Base-by-base conservation (phyloP, 2,329 filamentous ascomycete genomes). In the Fusarium cicatricum region DNA sequence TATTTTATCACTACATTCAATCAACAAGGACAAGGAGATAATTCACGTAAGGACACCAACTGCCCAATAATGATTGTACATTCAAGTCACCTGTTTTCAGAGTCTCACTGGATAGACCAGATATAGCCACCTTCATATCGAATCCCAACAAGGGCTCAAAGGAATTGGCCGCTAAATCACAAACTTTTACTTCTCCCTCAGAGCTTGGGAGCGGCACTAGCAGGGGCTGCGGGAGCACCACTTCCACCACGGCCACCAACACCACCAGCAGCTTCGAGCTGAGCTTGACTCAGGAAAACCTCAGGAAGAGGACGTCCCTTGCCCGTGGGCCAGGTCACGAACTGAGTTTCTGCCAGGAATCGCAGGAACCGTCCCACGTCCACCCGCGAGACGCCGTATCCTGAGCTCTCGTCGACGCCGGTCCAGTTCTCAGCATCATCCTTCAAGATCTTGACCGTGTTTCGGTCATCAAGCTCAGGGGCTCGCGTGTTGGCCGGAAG, bases 381-480 rank as follows among this genome's bases (percentile, higher is more conserved):
- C 7, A 69, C 66, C 31, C 66, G 40, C 5, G 42, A 62, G 17
- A 74, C 64, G 37, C 70, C 71, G 14, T 73, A 66, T 19, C 85
- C 70, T 0, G 77, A 76, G 41, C 82, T 85, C 63, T 81, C 82
- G 60, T 88, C 85, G 29, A 84, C 71, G 1, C 81, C 82, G 0
- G 85, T 82, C 83, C 83, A 82, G 80, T 82, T 70, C 46, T 81
- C 78, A 1, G 80, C 80, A 67, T 93, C 89, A 4, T 81, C 80
- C 70, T 83, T 83, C 19, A 96, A 79, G 1, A 88, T 83, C 2
- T 78, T 76, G 2, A 84, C 80, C 0, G 91, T 85, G 68, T 95
- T 92, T 4, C 67, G 31, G 38, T 68, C 58, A 34, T 57, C 42
- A 16, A 63, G 31, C 36, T 63, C 58, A 34, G 51, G 52, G 19